Conservation (phyloP, 225 moss, liverwort and hornwort species). For the Physcomitrellopsis africana region DNA sequence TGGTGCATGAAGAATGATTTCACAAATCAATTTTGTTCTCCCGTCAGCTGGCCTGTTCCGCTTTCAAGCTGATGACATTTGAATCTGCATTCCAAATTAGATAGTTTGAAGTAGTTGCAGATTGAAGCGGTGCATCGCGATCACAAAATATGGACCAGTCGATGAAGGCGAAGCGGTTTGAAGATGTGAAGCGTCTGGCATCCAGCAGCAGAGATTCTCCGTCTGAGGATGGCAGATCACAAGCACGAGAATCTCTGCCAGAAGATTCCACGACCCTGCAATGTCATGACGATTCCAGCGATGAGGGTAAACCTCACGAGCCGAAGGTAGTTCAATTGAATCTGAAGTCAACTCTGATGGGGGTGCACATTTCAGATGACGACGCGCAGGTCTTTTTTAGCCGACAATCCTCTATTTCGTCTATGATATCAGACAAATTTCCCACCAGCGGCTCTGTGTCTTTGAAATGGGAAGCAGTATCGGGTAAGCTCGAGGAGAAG, state of each 20-base stretch:
- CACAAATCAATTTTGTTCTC: neutral
- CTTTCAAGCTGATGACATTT: neutral
- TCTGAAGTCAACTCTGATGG: slow-evolving; percentile 37
- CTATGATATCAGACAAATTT: slow-evolving; percentile 42
- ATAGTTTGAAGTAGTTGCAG: neutral
- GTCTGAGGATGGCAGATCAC: slow-evolving; percentile 7
- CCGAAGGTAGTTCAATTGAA: slow-evolving; percentile 26
- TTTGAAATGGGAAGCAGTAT: slow-evolving; percentile 37
- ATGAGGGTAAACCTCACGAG: slow-evolving; percentile 28
- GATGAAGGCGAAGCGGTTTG: slow-evolving; percentile 30
- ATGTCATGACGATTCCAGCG: slow-evolving; percentile 30
- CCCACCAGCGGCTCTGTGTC: slow-evolving; percentile 14
- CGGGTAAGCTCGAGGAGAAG: slow-evolving; percentile 31
- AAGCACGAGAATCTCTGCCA: slow-evolving; percentile 26
- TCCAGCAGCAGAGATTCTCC: neutral
- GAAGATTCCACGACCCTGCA: slow-evolving; percentile 19
- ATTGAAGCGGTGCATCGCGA: neutral
- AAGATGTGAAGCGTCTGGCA: neutral
- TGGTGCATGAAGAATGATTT: neutral
- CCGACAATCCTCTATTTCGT: slow-evolving; percentile 45
- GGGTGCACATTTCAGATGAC: slow-evolving; percentile 41
- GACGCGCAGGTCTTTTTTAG: slow-evolving; percentile 46
- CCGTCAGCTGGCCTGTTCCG: neutral
- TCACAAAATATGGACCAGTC: slow-evolving; percentile 33
- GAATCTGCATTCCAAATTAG: neutral